These are phyloP conservation scores for Akanthomyces dipterigenus DNA, from an alignment of 2,329 filamentous ascomycete genomes.

Conservation along the genomic window DNA sequence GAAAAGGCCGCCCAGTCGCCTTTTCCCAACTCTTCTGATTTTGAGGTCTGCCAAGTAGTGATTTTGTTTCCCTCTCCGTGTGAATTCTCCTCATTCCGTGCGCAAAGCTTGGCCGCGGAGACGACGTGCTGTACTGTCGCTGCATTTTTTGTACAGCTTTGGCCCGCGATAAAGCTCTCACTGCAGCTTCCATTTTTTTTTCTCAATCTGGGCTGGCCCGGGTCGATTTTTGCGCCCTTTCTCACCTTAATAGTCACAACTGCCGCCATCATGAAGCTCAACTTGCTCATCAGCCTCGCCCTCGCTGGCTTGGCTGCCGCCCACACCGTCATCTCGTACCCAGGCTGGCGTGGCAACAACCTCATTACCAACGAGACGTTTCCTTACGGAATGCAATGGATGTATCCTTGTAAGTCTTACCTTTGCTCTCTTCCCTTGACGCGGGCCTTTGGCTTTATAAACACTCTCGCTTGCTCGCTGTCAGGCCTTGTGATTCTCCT, in stretches of 20 bases:
- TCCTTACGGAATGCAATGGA: conserved; percentile 92
- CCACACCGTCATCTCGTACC: conserved; percentile 83
- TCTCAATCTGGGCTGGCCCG: conserved; percentile 1
- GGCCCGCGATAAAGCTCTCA: not conserved
- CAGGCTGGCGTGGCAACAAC: conserved; percentile 82
- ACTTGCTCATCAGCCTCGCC: conserved; percentile 31
- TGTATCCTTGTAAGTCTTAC: conserved; percentile 72
- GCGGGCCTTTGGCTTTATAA: not conserved
- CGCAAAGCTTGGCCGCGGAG: not conserved
- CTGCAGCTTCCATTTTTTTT: not conserved
- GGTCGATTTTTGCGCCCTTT: not conserved
- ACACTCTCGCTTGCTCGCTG: not conserved
- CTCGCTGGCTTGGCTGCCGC: conserved; percentile 47
- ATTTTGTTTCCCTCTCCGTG: not conserved
- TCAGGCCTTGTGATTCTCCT: not conserved
- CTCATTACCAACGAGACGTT: conserved; percentile 70
- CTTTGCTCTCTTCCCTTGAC: not conserved
- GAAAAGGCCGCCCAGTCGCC: conserved; percentile 3
- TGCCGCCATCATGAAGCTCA: conserved; percentile 31
- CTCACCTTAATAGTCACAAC: not conserved
- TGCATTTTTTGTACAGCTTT: not conserved
- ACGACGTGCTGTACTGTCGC: not conserved
- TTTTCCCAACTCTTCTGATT: not conserved
- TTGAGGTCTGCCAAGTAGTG: not conserved
- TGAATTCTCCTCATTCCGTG: not conserved